Base-by-base conservation (phyloP, 2,329 filamentous ascomycete genomes). In the Rutstroemia sp. region DNA sequence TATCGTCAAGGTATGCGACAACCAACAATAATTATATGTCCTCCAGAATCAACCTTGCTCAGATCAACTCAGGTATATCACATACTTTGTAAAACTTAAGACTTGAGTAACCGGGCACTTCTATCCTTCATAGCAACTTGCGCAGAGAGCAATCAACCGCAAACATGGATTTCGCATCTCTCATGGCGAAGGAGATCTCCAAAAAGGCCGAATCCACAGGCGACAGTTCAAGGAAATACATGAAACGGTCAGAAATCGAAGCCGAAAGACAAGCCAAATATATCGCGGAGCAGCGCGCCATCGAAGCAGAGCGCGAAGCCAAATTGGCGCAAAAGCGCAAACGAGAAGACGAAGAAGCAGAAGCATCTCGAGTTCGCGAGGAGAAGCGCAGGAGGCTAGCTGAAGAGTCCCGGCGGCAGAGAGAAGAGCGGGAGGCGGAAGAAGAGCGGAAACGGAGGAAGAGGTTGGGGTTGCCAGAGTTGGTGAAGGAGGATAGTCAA, bases 111-210 rank as follows among this genome's bases (percentile, higher is more conserved):
- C 27, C 3, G 12, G 9, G 34, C 9, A 14, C 9, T 3, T 23
- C 2, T 34, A 34, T 19, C 19, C n/a, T 38, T 17, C 10, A 46
- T 27, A 9, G 10, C 38, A 45, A n/a, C 25, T 40, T 27, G 14
- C 40, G 38, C 42, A 42, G 30, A 39, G 42, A 40, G 45, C n/a
- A 23, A 21, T 21, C 5, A 47, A 23, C 52, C 56, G 51, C 60
- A 69, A 77, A 60, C 63, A 99, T 99, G 94, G 92, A 99, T 73
- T 99, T 99, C 76, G 91, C 91, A 59, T 83, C 90, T 38, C 77
- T 99, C 48, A 95, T 99, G 89, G 84, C 88, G 67, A 88, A 90
- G 69, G 91, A 96, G 73, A 94, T 99, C 67, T 83, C 88, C 67
- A 95, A 94, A 72, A 79, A 86, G 64, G 89, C 89, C 71, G 73